Evolutionary conservation across 140 eudicot species (phyloP), one percentile per base, ranked within the genome.

Genomic region (Bidens hawaiensis): DNA sequence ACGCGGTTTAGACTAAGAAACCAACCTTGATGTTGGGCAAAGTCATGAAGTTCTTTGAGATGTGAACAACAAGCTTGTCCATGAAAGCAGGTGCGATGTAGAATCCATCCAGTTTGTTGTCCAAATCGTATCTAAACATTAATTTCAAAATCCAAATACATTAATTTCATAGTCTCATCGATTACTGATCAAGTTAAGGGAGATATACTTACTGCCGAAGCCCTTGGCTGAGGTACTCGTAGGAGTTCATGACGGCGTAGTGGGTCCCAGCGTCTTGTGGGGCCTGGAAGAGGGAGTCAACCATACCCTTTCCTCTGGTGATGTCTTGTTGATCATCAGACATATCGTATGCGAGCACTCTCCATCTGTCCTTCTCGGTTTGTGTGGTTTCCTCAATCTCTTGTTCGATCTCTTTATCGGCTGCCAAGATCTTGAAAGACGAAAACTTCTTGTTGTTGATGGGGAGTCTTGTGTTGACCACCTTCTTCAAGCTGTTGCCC

Each of bases 31-130:
- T 87, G 95, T 84, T 91, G 54, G 98, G 98, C 89, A 91, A 78
- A 60, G 76, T 82, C 95, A 91, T 77, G 96, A 82, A 91, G 95
- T 91, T 91, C 96, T 91, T 91, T 83, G 89, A 60, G 74, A 91
- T 68, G 95, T 91, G 98, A 64, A 91, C 96, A 59, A 91, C 79
- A 72, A 91, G 91, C 73, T 91, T 91, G 89, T 91, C 98, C 98
- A 91, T 91, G 89, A 91, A 91, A 50, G 98, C 96, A 10, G 98
- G 98, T 4, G 98, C 98, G 38, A 91, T 91, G 88, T 91, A 91
- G 65, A 79, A 78, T 60, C 95, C 98, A 34, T 57, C 83, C 93
- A 84, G 42, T 67, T 30, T 84, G 87, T 91, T 91, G 85, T 91
- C 98, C 60, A 91, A 59, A 65, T n/a, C n/a, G n/a, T 84, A 84